A percentile compares a stretch with the other conserved stretches of the same genome.
Evolutionary conservation across 345 rosid genomes (phyloP).

Genomic region (Eucalyptus tenuipes): DNA sequence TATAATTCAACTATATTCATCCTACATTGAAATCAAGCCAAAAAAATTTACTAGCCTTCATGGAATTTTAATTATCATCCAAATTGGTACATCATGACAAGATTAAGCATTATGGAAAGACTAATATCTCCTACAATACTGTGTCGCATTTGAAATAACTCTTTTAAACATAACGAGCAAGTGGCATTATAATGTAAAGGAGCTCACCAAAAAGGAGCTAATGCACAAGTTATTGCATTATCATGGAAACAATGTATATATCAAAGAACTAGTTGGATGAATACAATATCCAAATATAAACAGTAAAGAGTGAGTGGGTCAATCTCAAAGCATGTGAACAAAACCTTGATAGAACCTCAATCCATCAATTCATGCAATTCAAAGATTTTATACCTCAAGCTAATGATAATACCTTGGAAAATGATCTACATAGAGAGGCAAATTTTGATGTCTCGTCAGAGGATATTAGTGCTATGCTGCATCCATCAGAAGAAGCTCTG

Average conservation of each 20-base stretch:
- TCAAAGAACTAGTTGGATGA: neutral
- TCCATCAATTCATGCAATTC: neutral
- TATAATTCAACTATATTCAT: neutral
- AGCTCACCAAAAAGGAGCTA: neutral
- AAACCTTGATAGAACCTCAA: neutral
- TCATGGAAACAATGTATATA: neutral
- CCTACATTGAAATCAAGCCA: neutral
- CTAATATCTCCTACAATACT: neutral
- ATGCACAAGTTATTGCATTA: neutral
- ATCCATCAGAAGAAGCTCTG: constrained; percentile 88
- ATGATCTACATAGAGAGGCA: constrained; percentile 80
- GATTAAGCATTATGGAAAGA: neutral
- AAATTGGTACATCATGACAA: neutral
- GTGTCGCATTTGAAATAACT: neutral
- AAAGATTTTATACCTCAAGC: neutral
- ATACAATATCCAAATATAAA: neutral
- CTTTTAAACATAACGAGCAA: neutral
- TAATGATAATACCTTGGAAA: constrained; percentile 48
- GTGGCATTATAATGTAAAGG: neutral
- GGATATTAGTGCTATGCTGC: constrained; percentile 82
- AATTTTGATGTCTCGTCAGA: constrained; percentile 73
- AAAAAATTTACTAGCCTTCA: neutral
- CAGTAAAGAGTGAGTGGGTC: neutral
- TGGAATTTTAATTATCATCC: neutral
- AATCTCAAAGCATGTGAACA: neutral